Conservation (phyloP, 1,284 basidiomycete genomes). For the Ustilago loliicola region DNA sequence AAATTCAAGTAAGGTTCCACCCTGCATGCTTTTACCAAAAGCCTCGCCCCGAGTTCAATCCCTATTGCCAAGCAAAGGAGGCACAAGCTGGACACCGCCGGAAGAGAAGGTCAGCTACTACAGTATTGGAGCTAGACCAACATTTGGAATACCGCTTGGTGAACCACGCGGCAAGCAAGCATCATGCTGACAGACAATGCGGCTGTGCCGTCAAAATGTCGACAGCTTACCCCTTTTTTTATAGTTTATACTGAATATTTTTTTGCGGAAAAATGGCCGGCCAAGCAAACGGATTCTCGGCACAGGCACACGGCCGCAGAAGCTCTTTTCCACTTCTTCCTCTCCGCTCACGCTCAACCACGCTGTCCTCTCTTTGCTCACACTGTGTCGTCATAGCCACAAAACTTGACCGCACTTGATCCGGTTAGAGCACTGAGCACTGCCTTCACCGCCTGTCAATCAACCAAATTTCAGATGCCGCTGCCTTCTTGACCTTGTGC, state of each 20-base stretch:
- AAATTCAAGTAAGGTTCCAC: too few relatives aligned
- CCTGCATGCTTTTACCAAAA: too few relatives aligned
- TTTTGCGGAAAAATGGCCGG: not conserved
- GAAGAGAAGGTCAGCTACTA: too few relatives aligned
- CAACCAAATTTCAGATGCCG: conserved; percentile 1
- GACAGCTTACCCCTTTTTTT: not conserved
- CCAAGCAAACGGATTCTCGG: not conserved
- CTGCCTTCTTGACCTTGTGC: not conserved
- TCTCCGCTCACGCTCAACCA: not conserved
- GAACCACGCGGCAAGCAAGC: not conserved
- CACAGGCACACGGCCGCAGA: not conserved
- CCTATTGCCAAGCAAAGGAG: too few relatives aligned
- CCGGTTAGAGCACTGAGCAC: too few relatives aligned
- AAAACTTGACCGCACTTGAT: conserved; percentile 5
- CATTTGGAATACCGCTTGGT: too few relatives aligned
- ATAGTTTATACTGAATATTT: not conserved
- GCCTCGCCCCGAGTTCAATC: too few relatives aligned
- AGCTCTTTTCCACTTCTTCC: too few relatives aligned
- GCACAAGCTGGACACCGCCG: too few relatives aligned
- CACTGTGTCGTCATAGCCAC: conserved; percentile 5
- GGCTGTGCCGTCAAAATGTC: conserved; percentile 1
- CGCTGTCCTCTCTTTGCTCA: too few relatives aligned
- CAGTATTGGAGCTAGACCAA: too few relatives aligned
- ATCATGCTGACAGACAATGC: not conserved
- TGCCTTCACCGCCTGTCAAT: conserved; percentile 6